Conservation (phyloP, 352 stramenopile genomes). For the Phytophthora macrochlamydospora region DNA sequence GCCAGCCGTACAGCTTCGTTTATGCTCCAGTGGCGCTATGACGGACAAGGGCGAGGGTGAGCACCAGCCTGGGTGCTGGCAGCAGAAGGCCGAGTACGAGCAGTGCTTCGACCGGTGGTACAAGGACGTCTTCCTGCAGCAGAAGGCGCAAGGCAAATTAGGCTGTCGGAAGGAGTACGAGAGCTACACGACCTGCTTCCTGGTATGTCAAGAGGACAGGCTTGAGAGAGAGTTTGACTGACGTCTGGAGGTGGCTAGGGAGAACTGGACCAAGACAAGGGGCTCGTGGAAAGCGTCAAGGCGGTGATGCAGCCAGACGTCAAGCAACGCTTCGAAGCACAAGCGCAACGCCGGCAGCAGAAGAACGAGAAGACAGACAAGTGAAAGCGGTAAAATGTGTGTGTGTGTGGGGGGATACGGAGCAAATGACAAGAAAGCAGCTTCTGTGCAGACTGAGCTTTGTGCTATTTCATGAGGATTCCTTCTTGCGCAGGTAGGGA, state of each 20-base stretch:
- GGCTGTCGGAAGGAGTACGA: slow-evolving; percentile 86
- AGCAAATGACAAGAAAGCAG: background rate
- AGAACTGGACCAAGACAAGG: slow-evolving; percentile 65
- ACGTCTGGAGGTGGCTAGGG: slow-evolving; percentile 28
- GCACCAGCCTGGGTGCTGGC: background rate
- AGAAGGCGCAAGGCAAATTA: slow-evolving; percentile 71
- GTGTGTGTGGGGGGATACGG: background rate
- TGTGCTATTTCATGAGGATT: no score
- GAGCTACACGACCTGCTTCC: slow-evolving; percentile 72
- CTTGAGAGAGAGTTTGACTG: background rate
- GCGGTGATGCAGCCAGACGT: slow-evolving; percentile 67
- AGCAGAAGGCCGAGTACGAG: background rate
- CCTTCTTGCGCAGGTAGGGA: no score
- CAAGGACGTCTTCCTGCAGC: slow-evolving; percentile 83
- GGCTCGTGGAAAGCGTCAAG: slow-evolving; percentile 67
- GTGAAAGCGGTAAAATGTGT: no score
- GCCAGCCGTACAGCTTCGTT: no score
- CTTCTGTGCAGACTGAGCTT: background rate
- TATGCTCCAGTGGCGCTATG: background rate
- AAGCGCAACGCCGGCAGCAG: slow-evolving; percentile 26
- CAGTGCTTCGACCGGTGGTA: slow-evolving; percentile 91
- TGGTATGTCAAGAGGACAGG: slow-evolving; percentile 37
- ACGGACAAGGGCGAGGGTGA: background rate
- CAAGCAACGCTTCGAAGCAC: slow-evolving; percentile 55
- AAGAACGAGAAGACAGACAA: slow-evolving; percentile 1